Base-by-base conservation (phyloP, 2,329 filamentous ascomycete genomes). In the Aureobasidium sp. region DNA sequence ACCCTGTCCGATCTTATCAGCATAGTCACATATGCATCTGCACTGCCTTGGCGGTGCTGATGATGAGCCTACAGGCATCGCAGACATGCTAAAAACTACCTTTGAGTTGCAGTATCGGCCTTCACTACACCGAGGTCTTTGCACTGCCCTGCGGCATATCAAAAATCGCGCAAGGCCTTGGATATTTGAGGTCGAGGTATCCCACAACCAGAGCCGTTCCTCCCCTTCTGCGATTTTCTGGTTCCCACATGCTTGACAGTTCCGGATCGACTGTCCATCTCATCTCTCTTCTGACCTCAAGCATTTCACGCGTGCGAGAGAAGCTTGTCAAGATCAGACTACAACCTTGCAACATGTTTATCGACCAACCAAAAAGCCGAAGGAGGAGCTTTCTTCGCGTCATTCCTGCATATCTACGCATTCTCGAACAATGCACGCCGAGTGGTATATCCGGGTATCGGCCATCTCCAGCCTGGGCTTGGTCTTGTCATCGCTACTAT, bases 91-190 rank as follows among this genome's bases (percentile, higher is more conserved):
- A 42, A 57, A 6, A 36, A 5, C 20, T 57, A 36, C 53, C 31
- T 20, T 11, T 15, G 14, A 39, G 12, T 48, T 9, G 20, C 31
- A 22, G 42, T 37, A 36, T 25, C 53, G 20, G 12, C 20, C 2
- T 20, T 20, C 25, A 37, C 20, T 9, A 29, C n/a, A 47, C 55
- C 42, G 48, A 58, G 42, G 5, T 17, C 31, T 56, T 25, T 60
- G 57, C 57, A 60, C 57, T 45, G 57, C 57, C 45, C 34, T 51
- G 57, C 45, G 55, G 55, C 42, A 59, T 51, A 45, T 60, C 55
- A 29, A 47, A 58, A 58, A 48, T 58, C 29, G 31, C 55, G 29
- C 55, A 58, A 36, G 34, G 31, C 42, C 27, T 31, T 58, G 31
- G 4, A 48, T 48, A 58, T 39, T 47, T 47, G 42, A 58, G 22